These are phyloP conservation scores for Pseudogymnoascus sp. DNA, from an alignment of 2,329 filamentous ascomycete species.

Conservation along the genomic window DNA sequence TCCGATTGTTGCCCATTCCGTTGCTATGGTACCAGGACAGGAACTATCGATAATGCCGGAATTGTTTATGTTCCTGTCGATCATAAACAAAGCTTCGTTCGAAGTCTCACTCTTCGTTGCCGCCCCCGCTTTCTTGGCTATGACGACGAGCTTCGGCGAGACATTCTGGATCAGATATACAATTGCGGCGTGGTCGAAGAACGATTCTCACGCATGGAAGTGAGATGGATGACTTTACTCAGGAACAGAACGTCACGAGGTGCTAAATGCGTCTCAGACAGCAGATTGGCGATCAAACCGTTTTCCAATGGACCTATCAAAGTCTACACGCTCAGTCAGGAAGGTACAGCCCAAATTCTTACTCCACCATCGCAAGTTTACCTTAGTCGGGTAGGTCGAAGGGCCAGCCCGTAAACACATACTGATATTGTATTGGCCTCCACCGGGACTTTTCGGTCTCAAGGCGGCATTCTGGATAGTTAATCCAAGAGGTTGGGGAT, in stretches of 20 bases:
- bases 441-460: not conserved
- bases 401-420: not conserved
- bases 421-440: not conserved
- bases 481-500: not conserved
- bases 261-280: not conserved
- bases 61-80: slow-evolving; percentile 3
- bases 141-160: not conserved
- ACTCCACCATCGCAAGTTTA: not conserved
- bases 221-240: not conserved
- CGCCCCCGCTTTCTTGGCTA: slow-evolving; percentile 1
- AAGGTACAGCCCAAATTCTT: not conserved
- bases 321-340: not conserved
- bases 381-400: not conserved
- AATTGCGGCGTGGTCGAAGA: not conserved
- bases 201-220: not conserved
- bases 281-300: not conserved
- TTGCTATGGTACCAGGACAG: not conserved
- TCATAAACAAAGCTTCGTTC: not conserved
- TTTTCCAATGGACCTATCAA: not conserved
- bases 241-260: not conserved
- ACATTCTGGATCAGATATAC: not conserved
- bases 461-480: not conserved
- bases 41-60: not conserved
- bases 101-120: not conserved
- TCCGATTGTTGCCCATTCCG: not conserved